Evolutionary conservation across 2,329 filamentous ascomycete species (phyloP), one percentile per base, ranked within the genome.

Genomic region (Alternaria gansuensis): DNA sequence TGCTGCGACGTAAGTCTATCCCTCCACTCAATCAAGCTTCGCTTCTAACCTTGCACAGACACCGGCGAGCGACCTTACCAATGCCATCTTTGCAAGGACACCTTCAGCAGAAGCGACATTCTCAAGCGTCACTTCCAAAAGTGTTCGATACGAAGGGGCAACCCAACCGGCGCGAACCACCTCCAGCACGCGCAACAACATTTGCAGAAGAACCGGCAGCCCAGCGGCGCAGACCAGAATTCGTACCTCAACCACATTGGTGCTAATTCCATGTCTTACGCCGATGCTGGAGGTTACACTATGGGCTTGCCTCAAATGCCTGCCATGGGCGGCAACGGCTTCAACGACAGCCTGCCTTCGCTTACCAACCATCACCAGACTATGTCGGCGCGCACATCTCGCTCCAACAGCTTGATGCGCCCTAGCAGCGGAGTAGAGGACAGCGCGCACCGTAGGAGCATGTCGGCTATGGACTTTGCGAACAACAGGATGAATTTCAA

Each of bases 51-150:
- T 65, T 57, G 26, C 56, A 44, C 71, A 97, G 94, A 99, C 82
- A 98, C 95, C 62, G 95, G 95, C 74, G 94, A 98, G 79, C 92
- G 95, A 67, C 95, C 95, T 57, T 99, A 99, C 82, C 96, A 96
- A 88, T 99, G 95, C 81, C 92, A 96, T 67, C 85, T 99, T 51
- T 99, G 95, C 84, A 93, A 95, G 78, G 95, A 98, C 80, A 98
- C 93, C 33, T 99, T 99, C 81, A 97, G 92, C 48, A 90, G 95
- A 78, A 97, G 93, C 84, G 95, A 99, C 77, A 98, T 99, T 67
- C 83, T 99, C 73, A 99, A 99, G 84, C 92, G 95, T 66, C 95
- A 99, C 82, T 99, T 98, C 81, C 93, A 97, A 80, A 99, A 99
- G 83, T 99, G 95, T 82, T 97, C 95, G 37, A 92, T 97, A 66